Percentiles rank a stretch among this genome's conserved stretches.
These are phyloP conservation scores for Tremella yokohamensis DNA, from an alignment of 768 basidiomycete species.

Conservation along the genomic window DNA sequence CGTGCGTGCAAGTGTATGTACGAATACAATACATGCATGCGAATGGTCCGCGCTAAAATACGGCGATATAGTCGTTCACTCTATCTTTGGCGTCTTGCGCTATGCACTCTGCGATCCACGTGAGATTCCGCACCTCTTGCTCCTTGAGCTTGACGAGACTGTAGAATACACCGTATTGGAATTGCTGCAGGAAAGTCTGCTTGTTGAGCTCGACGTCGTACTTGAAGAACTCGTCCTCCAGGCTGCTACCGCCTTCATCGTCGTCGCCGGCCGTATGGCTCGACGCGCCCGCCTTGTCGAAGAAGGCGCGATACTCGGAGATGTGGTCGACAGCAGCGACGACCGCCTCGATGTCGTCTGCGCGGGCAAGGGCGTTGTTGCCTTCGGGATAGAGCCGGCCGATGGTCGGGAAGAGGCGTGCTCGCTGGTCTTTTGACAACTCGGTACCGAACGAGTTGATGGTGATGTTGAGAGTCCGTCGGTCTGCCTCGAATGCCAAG, in stretches of 20 bases:
- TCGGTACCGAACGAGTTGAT: constrained; percentile 98
- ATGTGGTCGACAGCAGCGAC: constrained; percentile 80
- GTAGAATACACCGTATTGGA: constrained; percentile 79
- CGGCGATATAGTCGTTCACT: constrained; percentile 81
- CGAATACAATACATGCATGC: not conserved
- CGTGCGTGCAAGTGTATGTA: too few relatives aligned
- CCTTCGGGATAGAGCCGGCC: constrained; percentile 93
- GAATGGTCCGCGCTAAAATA: too few relatives aligned
- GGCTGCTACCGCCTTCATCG: constrained; percentile 58
- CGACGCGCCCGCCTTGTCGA: constrained; percentile 58
- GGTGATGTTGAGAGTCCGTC: constrained; percentile 95
- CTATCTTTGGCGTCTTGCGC: constrained; percentile 93
- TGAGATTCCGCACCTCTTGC: constrained; percentile 54
- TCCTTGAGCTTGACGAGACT: constrained; percentile 67
- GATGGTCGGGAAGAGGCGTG: constrained; percentile 87
- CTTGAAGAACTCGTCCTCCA: constrained; percentile 92
- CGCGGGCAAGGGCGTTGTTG: constrained; percentile 86
- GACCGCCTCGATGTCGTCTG: constrained; percentile 93
- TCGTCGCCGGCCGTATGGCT: constrained; percentile 51
- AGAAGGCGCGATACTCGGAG: constrained; percentile 85
- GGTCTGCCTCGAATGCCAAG: constrained; percentile 92
- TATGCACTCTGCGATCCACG: constrained; percentile 88
- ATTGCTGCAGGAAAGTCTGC: constrained; percentile 90
- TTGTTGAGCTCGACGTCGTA: constrained; percentile 93
- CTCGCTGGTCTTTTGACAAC: constrained; percentile 88